These are phyloP conservation scores for Aspergillus panamensis DNA, from an alignment of 495 filamentous ascomycete genomes.

Conservation along the genomic window DNA sequence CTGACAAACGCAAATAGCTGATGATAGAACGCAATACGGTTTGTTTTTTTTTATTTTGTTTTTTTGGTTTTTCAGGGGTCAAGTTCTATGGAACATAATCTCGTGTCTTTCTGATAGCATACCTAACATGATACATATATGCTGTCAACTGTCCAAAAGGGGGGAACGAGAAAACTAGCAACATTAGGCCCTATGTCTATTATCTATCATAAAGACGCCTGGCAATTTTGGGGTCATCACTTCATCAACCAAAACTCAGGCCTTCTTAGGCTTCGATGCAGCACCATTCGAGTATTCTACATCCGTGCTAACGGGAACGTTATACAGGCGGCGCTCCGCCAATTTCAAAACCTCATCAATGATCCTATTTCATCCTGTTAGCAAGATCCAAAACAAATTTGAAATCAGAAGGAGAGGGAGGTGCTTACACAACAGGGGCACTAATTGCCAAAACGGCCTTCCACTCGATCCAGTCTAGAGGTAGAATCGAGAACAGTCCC, in stretches of 20 bases:
- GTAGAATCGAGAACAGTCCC: conserved; percentile 83
- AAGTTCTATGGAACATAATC: too few species aligned
- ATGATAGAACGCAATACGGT: too few species aligned
- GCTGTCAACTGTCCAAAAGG: conserved; percentile 17
- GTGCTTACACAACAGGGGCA: conserved; percentile 86
- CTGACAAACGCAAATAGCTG: too few species aligned
- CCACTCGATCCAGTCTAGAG: conserved; percentile 88
- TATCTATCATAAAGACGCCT: conserved; percentile 16
- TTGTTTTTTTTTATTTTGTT: not conserved
- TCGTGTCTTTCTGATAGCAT: conserved; percentile 10
- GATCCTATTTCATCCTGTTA: conserved; percentile 49
- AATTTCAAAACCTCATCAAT: conserved; percentile 90
- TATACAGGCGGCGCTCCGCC: conserved; percentile 64
- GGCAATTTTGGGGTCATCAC: conserved; percentile 20
- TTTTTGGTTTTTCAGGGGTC: conserved; percentile 3
- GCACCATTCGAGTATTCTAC: conserved; percentile 30
- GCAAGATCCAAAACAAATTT: conserved; percentile 6
- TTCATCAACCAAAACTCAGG: conserved; percentile 30
- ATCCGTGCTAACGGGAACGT: conserved; percentile 16
- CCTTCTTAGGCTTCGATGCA: conserved; percentile 40
- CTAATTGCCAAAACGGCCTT: conserved; percentile 86
- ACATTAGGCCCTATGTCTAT: conserved; percentile 25
- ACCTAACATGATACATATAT: conserved; percentile 21
- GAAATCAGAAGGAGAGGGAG: conserved; percentile 1
- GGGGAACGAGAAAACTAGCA: conserved; percentile 10